Base-by-base conservation (phyloP, 176 grass and related monocot species). In the Olyra latifolia region DNA sequence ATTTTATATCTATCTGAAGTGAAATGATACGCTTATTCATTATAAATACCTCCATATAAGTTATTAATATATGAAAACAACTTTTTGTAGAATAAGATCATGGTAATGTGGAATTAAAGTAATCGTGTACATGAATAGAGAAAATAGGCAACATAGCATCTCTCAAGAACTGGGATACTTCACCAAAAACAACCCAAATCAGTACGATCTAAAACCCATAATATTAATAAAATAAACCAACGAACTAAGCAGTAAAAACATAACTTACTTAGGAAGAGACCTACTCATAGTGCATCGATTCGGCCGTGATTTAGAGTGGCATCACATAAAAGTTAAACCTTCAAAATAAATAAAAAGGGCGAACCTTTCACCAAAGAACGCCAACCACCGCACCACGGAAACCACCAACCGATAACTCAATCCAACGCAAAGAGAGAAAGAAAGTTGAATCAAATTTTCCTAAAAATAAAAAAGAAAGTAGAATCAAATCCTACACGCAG, bases 311-410 rank as follows among this genome's bases (percentile, higher is more conserved):
- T 8, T 32, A 52, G 6, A 62, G 63, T 17, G 77, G 29, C 35
- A 20, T 7, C n/a, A 10, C 35, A 63, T 41, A 44, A 10, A 55
- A 71, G 82, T 48, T 15, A 10, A 89, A 56, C 30, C 41, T 73
- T 30, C 38, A 67, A 60, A 66, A 35, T 71, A 10, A 27, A 35
- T 35, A 69, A 75, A 56, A 85, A 52, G 10, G 10, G 48, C 27
- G 27, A 57, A 8, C 9, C 79, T 76, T 81, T 41, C 39, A 56
- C 48, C 71, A 44, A 72, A 66, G 47, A 60, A 84, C 41, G 24
- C 76, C 72, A 83, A 87, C 77, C 66, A 85, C 82, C 77, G 48
- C 78, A 81, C 56, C 79, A 65, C 63, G 38, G 19, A 56, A 60
- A 76, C 80, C 47, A 77, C 71, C 80, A 65, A 84, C 60, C 58